Evolutionary conservation across 371 early-diverging fungal genomes (phyloP), one percentile per base, ranked within the genome.

Genomic region (Apophysomyces sp.): DNA sequence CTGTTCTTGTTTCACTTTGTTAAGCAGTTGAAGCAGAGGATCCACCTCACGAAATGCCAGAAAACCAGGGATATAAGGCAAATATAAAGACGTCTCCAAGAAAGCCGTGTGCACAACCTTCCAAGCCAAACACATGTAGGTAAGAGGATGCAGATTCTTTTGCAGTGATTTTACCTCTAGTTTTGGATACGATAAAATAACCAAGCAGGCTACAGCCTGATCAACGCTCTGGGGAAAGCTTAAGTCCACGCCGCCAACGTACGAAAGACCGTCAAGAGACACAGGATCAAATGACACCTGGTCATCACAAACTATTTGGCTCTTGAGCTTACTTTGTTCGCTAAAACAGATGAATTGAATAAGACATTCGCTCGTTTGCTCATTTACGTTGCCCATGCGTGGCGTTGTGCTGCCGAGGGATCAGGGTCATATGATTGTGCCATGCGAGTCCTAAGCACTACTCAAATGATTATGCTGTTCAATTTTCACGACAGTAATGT

Each of bases 41-140:
- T 80, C 78, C 0, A 86, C 85, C 64, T 97, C 97, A 8, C 96
- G 89, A 73, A 95, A 94, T 3, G 96, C 97, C 15, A 97, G 84
- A 68, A 85, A 96, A 0, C 94, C 93, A 1, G 96, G 79, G 40
- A 92, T 90, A 66, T 97, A 97, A 0, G 95, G 93, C 11, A 87
- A 61, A 8, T 77, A 63, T 41, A 93, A 67, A 41, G 77, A 75
- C n/a, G 91, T 90, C 56, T 76, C 64, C 26, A 67, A 59, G 49
- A 72, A 83, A 34, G 78, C 67, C 57, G 73, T 66, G 61, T 88
- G 84, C 2, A 90, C 74, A 8, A 90, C 71, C 87, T 86, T 58
- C 15, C 15, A 27, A 26, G 18, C 55, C 24, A 51, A 31, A 55
- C 30, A 29, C 2, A 31, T 27, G 53, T 34, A 40, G n/a, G 34